Conservation (phyloP, 2,329 filamentous ascomycete species). For the Hansfordia pulvinata region DNA sequence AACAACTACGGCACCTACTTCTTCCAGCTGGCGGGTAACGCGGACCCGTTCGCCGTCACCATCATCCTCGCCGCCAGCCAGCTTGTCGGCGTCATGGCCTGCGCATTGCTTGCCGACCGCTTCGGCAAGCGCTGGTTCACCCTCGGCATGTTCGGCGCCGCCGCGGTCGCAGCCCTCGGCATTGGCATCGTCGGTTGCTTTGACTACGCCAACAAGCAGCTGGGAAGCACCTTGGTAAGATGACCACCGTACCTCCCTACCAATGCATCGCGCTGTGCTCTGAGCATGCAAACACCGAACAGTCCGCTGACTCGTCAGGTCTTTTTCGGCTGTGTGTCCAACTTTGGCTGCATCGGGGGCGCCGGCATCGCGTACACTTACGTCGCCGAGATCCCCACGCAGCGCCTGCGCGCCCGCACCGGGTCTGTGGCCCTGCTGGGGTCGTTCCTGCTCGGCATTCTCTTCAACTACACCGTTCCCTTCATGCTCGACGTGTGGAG, state of each 20-base stretch:
- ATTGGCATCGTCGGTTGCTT: constrained; percentile 9
- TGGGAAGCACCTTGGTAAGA: too few species aligned
- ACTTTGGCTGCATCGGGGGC: constrained; percentile 4
- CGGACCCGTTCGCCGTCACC: constrained; percentile 25
- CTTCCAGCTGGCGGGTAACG: constrained; percentile 25
- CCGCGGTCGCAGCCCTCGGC: constrained; percentile 5
- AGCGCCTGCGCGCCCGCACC: constrained; percentile 17
- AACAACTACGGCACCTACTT: constrained; percentile 17
- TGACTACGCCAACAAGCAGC: too few species aligned
- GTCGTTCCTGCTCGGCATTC: constrained; percentile 16
- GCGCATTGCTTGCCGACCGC: constrained; percentile 7
- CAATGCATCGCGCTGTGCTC: constrained; percentile 8
- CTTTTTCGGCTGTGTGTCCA: neutral
- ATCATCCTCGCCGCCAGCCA: constrained; percentile 15
- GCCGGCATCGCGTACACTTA: constrained; percentile 13
- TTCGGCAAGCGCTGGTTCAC: constrained; percentile 7
- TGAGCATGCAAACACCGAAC: neutral
- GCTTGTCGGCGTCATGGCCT: constrained; percentile 6
- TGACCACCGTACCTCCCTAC: constrained; percentile 4
- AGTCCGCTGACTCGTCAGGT: neutral
- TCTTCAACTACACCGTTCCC: constrained; percentile 13
- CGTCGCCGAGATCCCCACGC: constrained; percentile 21
- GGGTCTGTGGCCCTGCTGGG: too few species aligned
- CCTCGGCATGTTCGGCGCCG: constrained; percentile 6
- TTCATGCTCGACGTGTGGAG: constrained; percentile 20